Evolutionary conservation across 208 protist species (phyloP).

Genomic region (Acanthamoeba royreba): DNA sequence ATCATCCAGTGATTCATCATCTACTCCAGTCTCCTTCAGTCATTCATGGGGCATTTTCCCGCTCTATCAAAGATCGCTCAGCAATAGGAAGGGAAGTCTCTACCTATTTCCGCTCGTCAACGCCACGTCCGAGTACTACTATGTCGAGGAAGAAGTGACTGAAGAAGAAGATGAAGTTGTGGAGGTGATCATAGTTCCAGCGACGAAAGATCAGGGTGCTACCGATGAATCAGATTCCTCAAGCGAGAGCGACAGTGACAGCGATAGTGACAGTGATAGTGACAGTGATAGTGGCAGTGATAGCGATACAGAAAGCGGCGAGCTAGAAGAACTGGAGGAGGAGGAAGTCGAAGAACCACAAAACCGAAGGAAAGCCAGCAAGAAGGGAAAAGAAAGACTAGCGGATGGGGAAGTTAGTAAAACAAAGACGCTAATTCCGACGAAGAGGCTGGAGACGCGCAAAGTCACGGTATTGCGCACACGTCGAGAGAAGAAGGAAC

Average conservation of each 20-base stretch:
- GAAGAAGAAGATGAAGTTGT: too few species aligned
- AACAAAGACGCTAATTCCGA: background rate
- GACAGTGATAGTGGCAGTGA: too few species aligned
- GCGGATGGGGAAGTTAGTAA: background rate
- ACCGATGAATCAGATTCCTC: too few species aligned
- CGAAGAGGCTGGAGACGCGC: background rate
- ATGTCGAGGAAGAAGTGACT: background rate
- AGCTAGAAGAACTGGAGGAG: background rate
- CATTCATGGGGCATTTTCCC: background rate
- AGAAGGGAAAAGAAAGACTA: background rate
- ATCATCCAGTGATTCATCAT: too few species aligned
- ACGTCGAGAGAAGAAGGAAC: background rate
- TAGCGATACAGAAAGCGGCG: too few species aligned
- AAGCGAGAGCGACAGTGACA: background rate
- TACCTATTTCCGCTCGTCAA: background rate
- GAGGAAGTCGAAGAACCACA: background rate
- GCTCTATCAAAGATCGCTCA: background rate
- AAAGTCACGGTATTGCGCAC: background rate
- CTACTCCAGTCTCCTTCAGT: background rate
- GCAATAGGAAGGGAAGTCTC: background rate
- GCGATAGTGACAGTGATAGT: background rate
- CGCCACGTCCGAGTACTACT: background rate
- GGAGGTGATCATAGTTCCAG: background rate
- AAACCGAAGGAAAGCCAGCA: background rate
- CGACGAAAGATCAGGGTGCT: background rate